Evolutionary conservation across 2,329 filamentous ascomycete species (phyloP).

Genomic region (Rutstroemia sydowiana): DNA sequence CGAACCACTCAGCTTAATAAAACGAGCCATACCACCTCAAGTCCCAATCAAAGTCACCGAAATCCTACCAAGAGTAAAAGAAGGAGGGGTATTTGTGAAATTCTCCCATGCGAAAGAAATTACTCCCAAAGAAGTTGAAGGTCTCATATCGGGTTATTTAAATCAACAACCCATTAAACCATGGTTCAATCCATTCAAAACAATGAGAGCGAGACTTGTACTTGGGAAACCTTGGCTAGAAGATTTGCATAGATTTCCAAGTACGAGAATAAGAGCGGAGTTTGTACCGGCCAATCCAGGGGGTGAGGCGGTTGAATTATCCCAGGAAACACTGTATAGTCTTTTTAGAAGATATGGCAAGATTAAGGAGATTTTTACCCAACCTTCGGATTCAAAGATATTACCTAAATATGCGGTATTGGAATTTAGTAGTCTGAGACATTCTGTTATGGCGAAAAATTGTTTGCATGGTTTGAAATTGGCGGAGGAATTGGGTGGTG

Average conservation of each 20-base stretch:
- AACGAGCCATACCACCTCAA: conserved; percentile 55
- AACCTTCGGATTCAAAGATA: conserved; percentile 80
- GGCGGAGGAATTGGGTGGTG: conserved; percentile 61
- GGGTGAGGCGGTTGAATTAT: conserved; percentile 66
- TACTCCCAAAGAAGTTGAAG: conserved; percentile 49
- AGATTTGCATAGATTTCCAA: conserved; percentile 79
- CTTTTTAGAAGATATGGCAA: conserved; percentile 88
- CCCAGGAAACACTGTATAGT: conserved; percentile 79
- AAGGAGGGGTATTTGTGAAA: conserved; percentile 91
- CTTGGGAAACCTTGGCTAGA: conserved; percentile 88
- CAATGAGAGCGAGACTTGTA: conserved; percentile 66
- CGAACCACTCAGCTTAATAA: conserved; percentile 47
- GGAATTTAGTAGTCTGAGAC: conserved; percentile 58
- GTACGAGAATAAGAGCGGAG: conserved; percentile 68
- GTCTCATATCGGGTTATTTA: conserved; percentile 52
- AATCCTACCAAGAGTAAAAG: conserved; percentile 76
- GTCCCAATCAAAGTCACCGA: conserved; percentile 66
- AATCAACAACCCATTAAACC: conserved; percentile 67
- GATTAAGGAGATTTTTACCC: conserved; percentile 73
- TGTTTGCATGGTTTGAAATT: conserved; percentile 83
- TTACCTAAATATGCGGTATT: conserved; percentile 73
- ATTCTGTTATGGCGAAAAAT: conserved; percentile 28
- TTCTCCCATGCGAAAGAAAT: conserved; percentile 49
- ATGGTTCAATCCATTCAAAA: conserved; percentile 80
- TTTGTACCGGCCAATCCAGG: conserved; percentile 70